A percentile compares a stretch with the other conserved stretches of the same genome.
These are phyloP conservation scores for Tribonema minus DNA, from an alignment of 108 stramenopile genomes.

Conservation along the genomic window DNA sequence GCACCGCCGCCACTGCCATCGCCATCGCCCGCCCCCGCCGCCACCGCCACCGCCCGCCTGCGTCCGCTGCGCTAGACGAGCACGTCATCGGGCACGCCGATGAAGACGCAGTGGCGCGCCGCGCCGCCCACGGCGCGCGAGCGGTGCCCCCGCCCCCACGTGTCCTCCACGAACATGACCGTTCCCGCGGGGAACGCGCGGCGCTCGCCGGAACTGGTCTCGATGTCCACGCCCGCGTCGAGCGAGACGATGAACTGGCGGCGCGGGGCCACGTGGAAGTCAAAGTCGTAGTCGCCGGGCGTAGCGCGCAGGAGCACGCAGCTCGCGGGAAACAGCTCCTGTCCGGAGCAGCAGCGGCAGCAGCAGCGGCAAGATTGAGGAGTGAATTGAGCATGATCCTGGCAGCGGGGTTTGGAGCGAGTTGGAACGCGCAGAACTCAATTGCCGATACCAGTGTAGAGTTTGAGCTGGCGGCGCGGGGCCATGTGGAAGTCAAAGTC, in stretches of 20 bases:
- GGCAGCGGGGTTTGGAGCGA: not conserved
- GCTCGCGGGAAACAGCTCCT: not conserved
- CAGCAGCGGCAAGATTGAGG: no score
- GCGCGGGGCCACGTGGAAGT: conserved; percentile 16
- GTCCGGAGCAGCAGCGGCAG: no score
- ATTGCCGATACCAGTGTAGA: not conserved
- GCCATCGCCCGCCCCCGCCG: no score
- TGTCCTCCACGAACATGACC: conserved; percentile 43
- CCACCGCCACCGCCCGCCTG: no score
- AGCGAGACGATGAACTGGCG: conserved; percentile 31
- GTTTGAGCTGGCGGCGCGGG: conserved; percentile 11
- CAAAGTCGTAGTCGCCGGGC: conserved; percentile 42
- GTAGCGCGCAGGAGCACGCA: conserved; percentile 9
- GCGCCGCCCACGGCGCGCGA: conserved; percentile 30
- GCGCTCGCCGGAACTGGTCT: conserved; percentile 17
- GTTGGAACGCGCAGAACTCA: not conserved
- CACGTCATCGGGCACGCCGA: conserved; percentile 20
- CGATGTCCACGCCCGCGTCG: conserved; percentile 36
- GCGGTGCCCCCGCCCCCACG: conserved; percentile 41
- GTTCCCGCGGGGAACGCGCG: conserved; percentile 29
- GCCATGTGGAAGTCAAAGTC: conserved; percentile 37
- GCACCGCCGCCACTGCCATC: no score
- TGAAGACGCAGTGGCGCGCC: conserved; percentile 20
- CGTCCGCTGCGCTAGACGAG: no score
- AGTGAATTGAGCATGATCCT: not conserved